A percentile compares a stretch with the other conserved stretches of the same genome.
phyloP scores from a whole-genome alignment of 2,329 filamentous ascomycete genomes.

The Microcera coccophila region DNA sequence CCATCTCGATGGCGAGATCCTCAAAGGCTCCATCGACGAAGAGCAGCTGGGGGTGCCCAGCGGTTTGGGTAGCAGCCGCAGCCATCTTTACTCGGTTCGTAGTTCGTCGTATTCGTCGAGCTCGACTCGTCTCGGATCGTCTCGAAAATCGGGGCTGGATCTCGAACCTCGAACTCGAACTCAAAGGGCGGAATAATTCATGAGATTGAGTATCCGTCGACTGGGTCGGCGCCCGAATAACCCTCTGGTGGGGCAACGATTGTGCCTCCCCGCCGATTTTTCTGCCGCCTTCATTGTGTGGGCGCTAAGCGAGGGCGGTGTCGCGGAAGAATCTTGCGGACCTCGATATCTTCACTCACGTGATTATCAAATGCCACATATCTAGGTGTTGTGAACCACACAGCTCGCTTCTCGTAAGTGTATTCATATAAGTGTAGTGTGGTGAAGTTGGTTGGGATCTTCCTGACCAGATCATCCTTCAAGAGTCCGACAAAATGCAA shows the following conservation, averaged over 20 bases:
- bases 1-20: slow-evolving; percentile 91
- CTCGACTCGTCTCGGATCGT: slow-evolving; percentile 15
- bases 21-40: slow-evolving; percentile 90
- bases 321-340: slow-evolving; percentile 19
- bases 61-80: slow-evolving; percentile 36
- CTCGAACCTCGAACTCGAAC: slow-evolving; percentile 23
- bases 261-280: slow-evolving; percentile 37
- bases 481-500: background rate
- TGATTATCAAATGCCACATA: background rate
- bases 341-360: slow-evolving; percentile 2
- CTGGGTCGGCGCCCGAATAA: slow-evolving; percentile 35
- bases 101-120: slow-evolving; percentile 13
- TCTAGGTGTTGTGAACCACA: background rate
- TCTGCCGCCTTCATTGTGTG: slow-evolving; percentile 37
- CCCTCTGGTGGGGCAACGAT: slow-evolving; percentile 36
- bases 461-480: background rate
- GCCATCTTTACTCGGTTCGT: slow-evolving; percentile 18
- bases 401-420: too few species aligned
- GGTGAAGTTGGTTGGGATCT: too few species aligned
- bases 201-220: slow-evolving; percentile 28
- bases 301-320: slow-evolving; percentile 42
- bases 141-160: slow-evolving; percentile 13
- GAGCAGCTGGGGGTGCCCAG: slow-evolving; percentile 56
- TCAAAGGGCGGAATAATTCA: slow-evolving; percentile 27
- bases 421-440: too few species aligned